These are phyloP conservation scores for Malassezia arunalokei DNA, from an alignment of 1,284 basidiomycete species.

Conservation along the genomic window DNA sequence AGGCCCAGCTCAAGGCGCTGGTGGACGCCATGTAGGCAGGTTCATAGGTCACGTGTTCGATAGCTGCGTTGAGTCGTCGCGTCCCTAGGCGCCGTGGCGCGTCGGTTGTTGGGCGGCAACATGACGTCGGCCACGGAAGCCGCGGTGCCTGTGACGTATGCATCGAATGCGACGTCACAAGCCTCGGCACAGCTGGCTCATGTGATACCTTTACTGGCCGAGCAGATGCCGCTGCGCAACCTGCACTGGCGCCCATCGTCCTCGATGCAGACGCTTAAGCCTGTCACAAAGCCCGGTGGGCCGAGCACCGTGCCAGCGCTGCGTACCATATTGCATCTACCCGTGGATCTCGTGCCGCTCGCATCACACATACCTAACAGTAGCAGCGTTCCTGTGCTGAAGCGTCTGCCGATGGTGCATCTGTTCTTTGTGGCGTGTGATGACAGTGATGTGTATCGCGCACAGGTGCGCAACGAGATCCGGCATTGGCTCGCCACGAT, in stretches of 20 bases:
- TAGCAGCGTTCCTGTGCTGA: not conserved
- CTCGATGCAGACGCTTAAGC: not conserved
- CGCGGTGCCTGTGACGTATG: constrained; percentile 34
- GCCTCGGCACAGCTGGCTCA: constrained; percentile 25
- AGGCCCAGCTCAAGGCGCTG: constrained; percentile 34
- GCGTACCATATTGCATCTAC: constrained; percentile 7
- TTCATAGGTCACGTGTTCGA: not conserved
- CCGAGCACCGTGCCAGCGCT: constrained; percentile 3
- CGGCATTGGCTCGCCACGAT: constrained; percentile 38
- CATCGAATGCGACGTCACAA: constrained; percentile 29
- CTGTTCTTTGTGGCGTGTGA: constrained; percentile 40
- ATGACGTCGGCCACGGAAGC: not conserved
- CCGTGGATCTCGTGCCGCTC: constrained; percentile 8
- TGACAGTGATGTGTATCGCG: constrained; percentile 42
- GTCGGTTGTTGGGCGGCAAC: not conserved
- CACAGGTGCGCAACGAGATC: constrained; percentile 38
- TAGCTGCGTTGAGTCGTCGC: not conserved
- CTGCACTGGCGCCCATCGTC: constrained; percentile 35
- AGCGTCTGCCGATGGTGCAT: constrained; percentile 29
- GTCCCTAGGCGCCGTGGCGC: not conserved
- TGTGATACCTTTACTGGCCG: constrained; percentile 22
- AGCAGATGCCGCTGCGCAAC: constrained; percentile 41
- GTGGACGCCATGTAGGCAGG: constrained; percentile 37
- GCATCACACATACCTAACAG: not conserved
- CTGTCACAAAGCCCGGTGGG: not conserved